Base-by-base conservation (phyloP, 2,329 filamentous ascomycete genomes). In the Zymoseptoria ardabiliae region DNA sequence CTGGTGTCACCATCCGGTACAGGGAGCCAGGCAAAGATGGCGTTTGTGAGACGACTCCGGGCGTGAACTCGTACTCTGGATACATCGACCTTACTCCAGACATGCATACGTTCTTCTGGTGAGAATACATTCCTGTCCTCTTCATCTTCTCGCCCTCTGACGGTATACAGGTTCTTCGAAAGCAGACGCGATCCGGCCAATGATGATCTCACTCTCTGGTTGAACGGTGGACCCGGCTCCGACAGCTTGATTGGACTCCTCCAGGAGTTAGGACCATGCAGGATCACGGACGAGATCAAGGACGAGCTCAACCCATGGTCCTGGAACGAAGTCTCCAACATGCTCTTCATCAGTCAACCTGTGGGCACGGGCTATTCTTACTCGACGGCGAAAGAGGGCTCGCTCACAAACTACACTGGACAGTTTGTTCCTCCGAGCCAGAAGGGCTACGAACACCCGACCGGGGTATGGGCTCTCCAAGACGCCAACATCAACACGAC, bases 261-360 rank as follows among this genome's bases (percentile, higher is more conserved):
- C 61, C 76, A 82, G 64, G 77, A 72, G 58, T 66, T 83, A 4
- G 70, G 70, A 11, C 70, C 70, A 11, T 79, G 76, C 57, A 68
- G 70, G 45, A 73, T 76, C 56, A 69, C 74, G 56, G 72, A 78
- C 22, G 71, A 74, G 5, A 70, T 74, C 35, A 71, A 71, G 2
- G 74, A 65, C 20, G 61, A 64, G 13, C 62, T 73, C 68, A 86
- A 86, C 66, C 81, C 81, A 7, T 80, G 83, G 71, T 78, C 79
- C 8, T 86, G 81, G 81, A 84, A 78, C 64, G 78, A 82, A 61
- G 77, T 78, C 20, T 81, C 79, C 41, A 85, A 85, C 67, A 75
- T 86, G 72, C 73, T 86, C 17, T 86, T 84, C 72, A 74, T 86
- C 54, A 82, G 81, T 55, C 83, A 86, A 70, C 83, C 84, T 6